Conservation (phyloP, 2,329 filamentous ascomycete genomes). For the Sphaerostilbella broomeana region DNA sequence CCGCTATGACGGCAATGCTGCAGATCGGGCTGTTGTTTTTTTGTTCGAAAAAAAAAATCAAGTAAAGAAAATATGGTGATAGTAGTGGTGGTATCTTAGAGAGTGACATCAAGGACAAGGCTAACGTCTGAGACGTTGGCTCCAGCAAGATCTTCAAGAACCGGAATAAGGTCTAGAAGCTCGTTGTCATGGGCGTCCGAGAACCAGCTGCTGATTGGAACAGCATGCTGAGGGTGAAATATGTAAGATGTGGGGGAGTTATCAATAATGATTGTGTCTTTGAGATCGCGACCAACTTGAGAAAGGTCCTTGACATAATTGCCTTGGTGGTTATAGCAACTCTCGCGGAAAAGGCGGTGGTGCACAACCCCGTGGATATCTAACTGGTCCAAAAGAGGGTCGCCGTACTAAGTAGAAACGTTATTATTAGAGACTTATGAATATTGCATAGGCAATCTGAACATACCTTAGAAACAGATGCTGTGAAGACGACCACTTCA, state of each 20-base stretch:
- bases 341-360: constrained; percentile 92
- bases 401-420: constrained; percentile 64
- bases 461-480: constrained; percentile 88
- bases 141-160: constrained; percentile 92
- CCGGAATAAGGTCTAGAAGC: constrained; percentile 91
- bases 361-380: constrained; percentile 97
- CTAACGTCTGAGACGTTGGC: constrained; percentile 90
- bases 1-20: constrained; percentile 44
- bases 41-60: constrained; percentile 26
- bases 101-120: constrained; percentile 88
- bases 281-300: constrained; percentile 89
- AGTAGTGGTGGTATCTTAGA: constrained; percentile 41
- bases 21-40: constrained; percentile 29
- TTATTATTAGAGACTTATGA: constrained; percentile 13
- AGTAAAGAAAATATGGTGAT: constrained; percentile 18
- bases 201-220: constrained; percentile 99
- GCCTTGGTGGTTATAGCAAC: constrained; percentile 98
- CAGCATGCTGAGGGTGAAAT: constrained; percentile 97
- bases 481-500: constrained; percentile 97
- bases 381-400: constrained; percentile 89
- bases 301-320: constrained; percentile 99
- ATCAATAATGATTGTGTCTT: constrained; percentile 98
- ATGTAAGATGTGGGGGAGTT: constrained; percentile 99
- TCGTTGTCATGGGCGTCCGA: constrained; percentile 99
- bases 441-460: background rate